Percentiles rank a stretch among this genome's conserved stretches.
Evolutionary conservation across 768 basidiomycete species (phyloP).

Genomic region (Phanerochaete carnosa): DNA sequence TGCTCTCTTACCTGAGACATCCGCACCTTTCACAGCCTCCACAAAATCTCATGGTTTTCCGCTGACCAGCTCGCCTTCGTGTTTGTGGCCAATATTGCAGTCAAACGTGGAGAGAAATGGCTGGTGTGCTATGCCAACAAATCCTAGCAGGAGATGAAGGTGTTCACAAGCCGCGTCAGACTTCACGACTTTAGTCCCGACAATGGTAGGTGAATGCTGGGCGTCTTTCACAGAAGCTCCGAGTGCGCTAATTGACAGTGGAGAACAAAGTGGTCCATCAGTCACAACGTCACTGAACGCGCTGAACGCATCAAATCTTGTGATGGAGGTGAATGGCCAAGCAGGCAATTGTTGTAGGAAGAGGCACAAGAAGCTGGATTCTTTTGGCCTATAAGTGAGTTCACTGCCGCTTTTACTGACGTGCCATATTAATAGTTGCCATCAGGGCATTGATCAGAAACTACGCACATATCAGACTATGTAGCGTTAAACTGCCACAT

Average conservation of each 20-base stretch:
- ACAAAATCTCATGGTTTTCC: conserved; percentile 35
- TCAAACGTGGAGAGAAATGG: conserved; percentile 49
- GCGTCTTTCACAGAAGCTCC: conserved; percentile 49
- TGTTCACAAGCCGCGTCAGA: conserved; percentile 45
- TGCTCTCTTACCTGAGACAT: conserved; percentile 56
- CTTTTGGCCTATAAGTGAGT: conserved; percentile 66
- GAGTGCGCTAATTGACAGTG: conserved; percentile 35
- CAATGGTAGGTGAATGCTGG: conserved; percentile 54
- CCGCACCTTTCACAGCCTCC: conserved; percentile 39
- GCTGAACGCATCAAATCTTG: conserved; percentile 44
- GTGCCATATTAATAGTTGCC: too few relatives aligned
- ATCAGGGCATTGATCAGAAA: too few relatives aligned
- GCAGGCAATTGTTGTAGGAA: conserved; percentile 67
- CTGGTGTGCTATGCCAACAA: conserved; percentile 40
- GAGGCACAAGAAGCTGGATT: conserved; percentile 62
- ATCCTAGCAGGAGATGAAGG: conserved; percentile 56
- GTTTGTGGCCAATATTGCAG: conserved; percentile 49
- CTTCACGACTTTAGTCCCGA: conserved; percentile 37
- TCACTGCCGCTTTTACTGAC: not conserved
- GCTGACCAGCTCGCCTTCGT: conserved; percentile 44
- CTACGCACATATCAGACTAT: too few relatives aligned
- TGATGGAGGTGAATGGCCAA: conserved; percentile 59
- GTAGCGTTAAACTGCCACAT: too few relatives aligned
- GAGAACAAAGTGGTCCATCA: conserved; percentile 52
- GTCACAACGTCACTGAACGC: conserved; percentile 56